Percentiles rank a stretch among this genome's conserved stretches.
phyloP scores from a whole-genome alignment of 345 rosid genomes.

The Pugionium cornutum region DNA sequence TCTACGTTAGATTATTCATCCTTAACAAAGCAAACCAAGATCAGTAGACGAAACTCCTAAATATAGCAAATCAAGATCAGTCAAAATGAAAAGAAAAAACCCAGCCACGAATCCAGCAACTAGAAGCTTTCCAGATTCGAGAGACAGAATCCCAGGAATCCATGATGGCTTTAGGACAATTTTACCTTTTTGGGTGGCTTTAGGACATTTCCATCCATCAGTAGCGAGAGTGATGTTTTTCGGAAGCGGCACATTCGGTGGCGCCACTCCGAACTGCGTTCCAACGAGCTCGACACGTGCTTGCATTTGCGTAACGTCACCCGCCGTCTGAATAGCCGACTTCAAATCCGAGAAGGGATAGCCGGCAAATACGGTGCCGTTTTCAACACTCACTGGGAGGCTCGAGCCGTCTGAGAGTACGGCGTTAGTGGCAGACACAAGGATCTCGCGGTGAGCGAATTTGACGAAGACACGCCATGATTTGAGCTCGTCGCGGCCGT shows the following conservation, averaged over 20 bases:
- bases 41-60: background rate
- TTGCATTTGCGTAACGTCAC: conserved; percentile 77
- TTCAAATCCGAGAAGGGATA: conserved; percentile 71
- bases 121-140: background rate
- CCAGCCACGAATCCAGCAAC: conserved; percentile 8
- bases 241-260: conserved; percentile 77
- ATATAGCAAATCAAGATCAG: conserved; percentile 16
- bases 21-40: conserved; percentile 12
- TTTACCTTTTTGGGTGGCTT: conserved; percentile 55
- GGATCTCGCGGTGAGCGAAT: conserved; percentile 65
- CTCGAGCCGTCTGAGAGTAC: conserved; percentile 70
- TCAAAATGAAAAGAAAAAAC: background rate
- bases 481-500: conserved; percentile 70
- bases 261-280: conserved; percentile 78
- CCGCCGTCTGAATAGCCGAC: conserved; percentile 89
- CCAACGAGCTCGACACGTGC: conserved; percentile 67
- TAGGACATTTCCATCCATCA: conserved; percentile 76
- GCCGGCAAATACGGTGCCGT: conserved; percentile 76
- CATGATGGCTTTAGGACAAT: background rate
- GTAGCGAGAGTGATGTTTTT: conserved; percentile 58
- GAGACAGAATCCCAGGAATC: background rate
- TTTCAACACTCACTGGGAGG: conserved; percentile 62
- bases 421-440: conserved; percentile 75
- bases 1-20: conserved; percentile 15
- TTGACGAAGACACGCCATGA: conserved; percentile 83